Base-by-base conservation (phyloP, 495 filamentous ascomycete genomes). In the Xylaria telfairii region DNA sequence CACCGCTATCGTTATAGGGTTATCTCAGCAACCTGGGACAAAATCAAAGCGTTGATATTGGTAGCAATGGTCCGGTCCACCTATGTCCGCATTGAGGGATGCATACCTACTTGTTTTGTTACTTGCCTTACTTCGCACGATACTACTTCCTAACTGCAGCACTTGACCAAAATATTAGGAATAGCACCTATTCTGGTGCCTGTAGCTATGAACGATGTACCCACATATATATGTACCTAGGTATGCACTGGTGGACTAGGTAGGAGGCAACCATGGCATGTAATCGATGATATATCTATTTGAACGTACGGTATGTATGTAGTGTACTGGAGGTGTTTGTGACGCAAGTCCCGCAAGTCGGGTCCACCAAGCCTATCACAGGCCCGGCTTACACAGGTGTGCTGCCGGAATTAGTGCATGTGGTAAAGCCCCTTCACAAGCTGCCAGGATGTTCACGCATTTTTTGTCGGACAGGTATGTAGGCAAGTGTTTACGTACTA, bases 351-450 rank as follows among this genome's bases (percentile, higher is more conserved):
- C 24, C 60, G 41, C 37, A 44, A 44, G 21, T 41, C 60, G 21
- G 37, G 10, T 28, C 28, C 44, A 39, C 28, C 3, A 41, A 53
- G 44, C 64, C 46, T 54, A 66, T 66, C 64, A 54, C 39, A 39
- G 17, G 19, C n/a, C 44, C 30, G 9, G 46, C 17, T 46, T 26
- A 54, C 13, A n/a, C 15, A 24, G 28, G 21, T 39, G 47, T 66
- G 64, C 64, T 66, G 24, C 64, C 47, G n/a, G 64, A 66, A 54
- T 21, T 54, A 54, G 64, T 54, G 32, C 32, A 66, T 66, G 64
- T 66, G 64, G 64, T 66, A 66, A 54, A 66, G 21, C 39, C 34
- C 47, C 64, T 47, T 30, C 30, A 28, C 44, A 34, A 8, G 44
- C 12, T 66, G n/a, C 64, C 64, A 24, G 64, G 46, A 53, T 66